Evolutionary conservation across 2,329 filamentous ascomycete genomes (phyloP), one percentile per base, ranked within the genome.

Genomic region (Phaeophleospora eucalypticola): DNA sequence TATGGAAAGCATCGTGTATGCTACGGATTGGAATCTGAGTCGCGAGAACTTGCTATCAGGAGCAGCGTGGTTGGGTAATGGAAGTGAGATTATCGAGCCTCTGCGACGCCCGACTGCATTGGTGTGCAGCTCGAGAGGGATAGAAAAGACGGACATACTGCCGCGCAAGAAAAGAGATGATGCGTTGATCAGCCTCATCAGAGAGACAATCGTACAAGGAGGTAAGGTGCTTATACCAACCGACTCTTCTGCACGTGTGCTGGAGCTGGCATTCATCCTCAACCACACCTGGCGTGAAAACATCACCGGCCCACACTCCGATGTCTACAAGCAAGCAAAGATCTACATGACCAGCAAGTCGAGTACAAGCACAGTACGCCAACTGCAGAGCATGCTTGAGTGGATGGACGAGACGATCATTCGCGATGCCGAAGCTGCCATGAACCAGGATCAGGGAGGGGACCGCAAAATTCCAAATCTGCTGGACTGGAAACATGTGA

Each of bases 351-450:
- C 90, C 0, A 90, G 89, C 33, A 84, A 84, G 49, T 95, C 89
- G 51, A 86, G 88, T 54, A 84, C 87, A 48, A 90, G 89, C 52
- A 95, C 90, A 0, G 87, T 97, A 77, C 80, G 89, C 43, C 88
- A 96, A 57, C 87, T 91, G 19, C 80, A 90, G 56, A 96, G 91
- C 66, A 95, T 98, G 87, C 75, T 98, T 24, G 93, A 98, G 64
- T 98, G 93, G 93, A 97, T 98, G 90, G 90, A 97, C 63, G 90
- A 96, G 62, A 85, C 83, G 48, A 94, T 98, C 49, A 86, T 95
- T 35, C 83, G 89, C 45, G 91, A 97, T 54, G 70, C 66, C 52
- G 70, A 65, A 45, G 71, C 71, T 39, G 71, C 65, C 20, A 74
- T 74, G 56, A 59, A 45, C 12, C 57, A 62, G 36, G 56, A 47